Percentiles rank a stretch among this genome's conserved stretches.
Conservation (phyloP, 176 grass and related monocot species). For the Hordeum marinum region DNA sequence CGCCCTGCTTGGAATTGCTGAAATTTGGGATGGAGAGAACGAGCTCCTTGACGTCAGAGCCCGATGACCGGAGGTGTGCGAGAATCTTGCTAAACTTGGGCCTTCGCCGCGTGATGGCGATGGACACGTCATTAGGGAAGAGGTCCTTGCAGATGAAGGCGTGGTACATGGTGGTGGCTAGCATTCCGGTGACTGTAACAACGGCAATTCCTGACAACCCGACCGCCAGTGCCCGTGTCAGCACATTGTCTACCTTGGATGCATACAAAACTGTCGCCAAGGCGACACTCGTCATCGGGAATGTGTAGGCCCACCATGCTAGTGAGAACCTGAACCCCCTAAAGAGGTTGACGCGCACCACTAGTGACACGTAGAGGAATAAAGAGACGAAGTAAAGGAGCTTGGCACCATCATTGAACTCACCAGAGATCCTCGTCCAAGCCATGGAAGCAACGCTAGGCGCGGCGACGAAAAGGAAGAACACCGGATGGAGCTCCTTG, state of each 20-base stretch:
- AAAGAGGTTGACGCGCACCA: conserved; percentile 41
- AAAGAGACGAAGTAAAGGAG: conserved; percentile 67
- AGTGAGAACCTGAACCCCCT: conserved; percentile 55
- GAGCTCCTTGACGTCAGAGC: conserved; percentile 42
- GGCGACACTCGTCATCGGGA: conserved; percentile 63
- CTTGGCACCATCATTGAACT: conserved; percentile 45
- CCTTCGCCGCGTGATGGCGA: conserved; percentile 62
- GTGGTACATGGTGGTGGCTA: conserved; percentile 46
- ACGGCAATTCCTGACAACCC: conserved; percentile 47
- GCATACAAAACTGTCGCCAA: conserved; percentile 56
- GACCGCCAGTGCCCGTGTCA: conserved; percentile 38
- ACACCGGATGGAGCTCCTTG: conserved; percentile 61
- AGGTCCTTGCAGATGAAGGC: conserved; percentile 59
- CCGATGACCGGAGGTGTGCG: conserved; percentile 37
- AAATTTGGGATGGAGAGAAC: conserved; percentile 25
- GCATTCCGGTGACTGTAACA: conserved; percentile 49
- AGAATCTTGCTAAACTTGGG: conserved; percentile 70
- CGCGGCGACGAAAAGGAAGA: conserved; percentile 72
- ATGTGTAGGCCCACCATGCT: conserved; percentile 89
- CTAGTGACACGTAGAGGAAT: conserved; percentile 67
- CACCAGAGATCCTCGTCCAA: conserved; percentile 42
- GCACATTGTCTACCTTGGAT: conserved; percentile 33
- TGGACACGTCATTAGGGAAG: conserved; percentile 87
- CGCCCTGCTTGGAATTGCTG: background rate
- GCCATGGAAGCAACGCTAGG: conserved; percentile 58